These are phyloP conservation scores for Citrus maxima DNA, from an alignment of 345 rosid genomes.

Conservation along the genomic window DNA sequence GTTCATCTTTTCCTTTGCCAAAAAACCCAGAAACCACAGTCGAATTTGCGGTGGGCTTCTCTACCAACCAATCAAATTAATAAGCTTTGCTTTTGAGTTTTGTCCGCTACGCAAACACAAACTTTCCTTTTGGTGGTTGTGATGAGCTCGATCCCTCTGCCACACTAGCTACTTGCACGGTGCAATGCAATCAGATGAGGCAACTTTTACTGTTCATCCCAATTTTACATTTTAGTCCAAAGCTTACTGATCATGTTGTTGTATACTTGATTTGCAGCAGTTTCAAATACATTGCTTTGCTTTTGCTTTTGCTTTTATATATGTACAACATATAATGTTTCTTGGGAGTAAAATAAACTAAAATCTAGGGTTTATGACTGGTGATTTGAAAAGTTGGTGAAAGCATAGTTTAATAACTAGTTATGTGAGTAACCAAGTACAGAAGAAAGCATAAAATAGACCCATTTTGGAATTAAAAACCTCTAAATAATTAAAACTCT, in stretches of 20 bases:
- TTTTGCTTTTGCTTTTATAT: too few relatives aligned
- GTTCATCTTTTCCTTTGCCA: background rate
- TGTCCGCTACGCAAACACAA: background rate
- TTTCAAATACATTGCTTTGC: background rate
- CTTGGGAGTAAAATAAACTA: background rate
- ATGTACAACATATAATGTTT: too few relatives aligned
- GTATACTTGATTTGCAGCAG: background rate
- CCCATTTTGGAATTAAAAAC: background rate
- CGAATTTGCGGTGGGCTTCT: background rate
- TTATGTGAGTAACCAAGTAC: slow-evolving; percentile 15
- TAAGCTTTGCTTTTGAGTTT: background rate
- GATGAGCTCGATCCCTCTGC: background rate
- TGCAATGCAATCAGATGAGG: background rate
- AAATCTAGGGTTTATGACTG: background rate
- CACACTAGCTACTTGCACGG: background rate
- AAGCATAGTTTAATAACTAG: slow-evolving; percentile 3
- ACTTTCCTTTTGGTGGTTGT: background rate
- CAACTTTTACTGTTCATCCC: background rate
- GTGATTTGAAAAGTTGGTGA: slow-evolving; percentile 13
- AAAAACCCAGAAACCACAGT: background rate
- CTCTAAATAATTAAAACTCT: too few relatives aligned
- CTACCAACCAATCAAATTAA: too few relatives aligned
- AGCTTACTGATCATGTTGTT: too few relatives aligned
- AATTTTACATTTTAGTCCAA: too few relatives aligned
- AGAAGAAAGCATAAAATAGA: background rate